Conservation (phyloP, 2,329 filamentous ascomycete genomes). For the Claviceps maximensis region DNA sequence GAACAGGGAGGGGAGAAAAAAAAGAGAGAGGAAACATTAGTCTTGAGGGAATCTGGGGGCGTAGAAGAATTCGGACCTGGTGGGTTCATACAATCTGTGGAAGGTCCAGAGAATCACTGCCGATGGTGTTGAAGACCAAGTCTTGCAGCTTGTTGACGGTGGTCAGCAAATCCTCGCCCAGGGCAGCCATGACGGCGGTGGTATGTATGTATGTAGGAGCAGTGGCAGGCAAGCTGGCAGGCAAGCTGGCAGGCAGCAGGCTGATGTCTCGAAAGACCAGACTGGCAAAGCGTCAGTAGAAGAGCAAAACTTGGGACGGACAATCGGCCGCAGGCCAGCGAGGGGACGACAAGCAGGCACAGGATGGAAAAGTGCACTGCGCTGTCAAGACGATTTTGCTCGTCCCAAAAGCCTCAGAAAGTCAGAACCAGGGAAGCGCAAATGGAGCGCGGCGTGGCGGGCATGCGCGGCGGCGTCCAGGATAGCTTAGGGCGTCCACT, state of each 20-base stretch:
- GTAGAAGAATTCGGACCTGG: not conserved
- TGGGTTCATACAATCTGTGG: constrained; percentile 75
- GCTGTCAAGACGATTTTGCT: constrained; percentile 6
- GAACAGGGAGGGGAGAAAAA: not conserved
- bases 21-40: constrained; percentile 9
- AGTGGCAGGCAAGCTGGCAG: not conserved
- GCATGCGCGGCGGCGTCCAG: not conserved
- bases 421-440: constrained; percentile 3
- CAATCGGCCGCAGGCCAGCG: constrained; percentile 1
- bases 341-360: constrained; percentile 1
- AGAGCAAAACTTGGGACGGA: not conserved
- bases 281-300: not conserved
- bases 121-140: constrained; percentile 98
- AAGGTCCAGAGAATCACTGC: constrained; percentile 92
- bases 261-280: not conserved
- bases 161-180: constrained; percentile 87
- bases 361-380: constrained; percentile 2
- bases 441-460: not conserved
- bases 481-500: not conserved
- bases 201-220: too few relatives aligned
- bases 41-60: constrained; percentile 1
- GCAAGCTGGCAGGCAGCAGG: not conserved
- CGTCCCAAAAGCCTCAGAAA: constrained; percentile 1
- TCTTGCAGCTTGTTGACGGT: constrained; percentile 98
- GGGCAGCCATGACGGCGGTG: constrained; percentile 60